Percentiles rank a stretch among this genome's conserved stretches.
Evolutionary conservation across 2,329 filamentous ascomycete species (phyloP).

Genomic region (Phyllosticta paracitricarpa): DNA sequence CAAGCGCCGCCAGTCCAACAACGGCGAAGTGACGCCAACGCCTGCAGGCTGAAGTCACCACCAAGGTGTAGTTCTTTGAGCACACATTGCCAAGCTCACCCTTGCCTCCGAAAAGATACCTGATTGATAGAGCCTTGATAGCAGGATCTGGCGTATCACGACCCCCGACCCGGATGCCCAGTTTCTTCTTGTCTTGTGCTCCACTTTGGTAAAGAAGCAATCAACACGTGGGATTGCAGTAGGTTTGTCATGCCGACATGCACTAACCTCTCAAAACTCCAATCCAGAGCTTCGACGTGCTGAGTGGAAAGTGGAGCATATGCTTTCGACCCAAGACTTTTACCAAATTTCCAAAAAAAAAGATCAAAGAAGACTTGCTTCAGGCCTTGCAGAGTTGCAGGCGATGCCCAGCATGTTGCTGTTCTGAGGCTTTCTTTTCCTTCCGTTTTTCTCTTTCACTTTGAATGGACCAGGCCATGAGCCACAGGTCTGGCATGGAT

Average conservation of each 20-base stretch:
- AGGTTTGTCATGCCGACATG: slow-evolving; percentile 4
- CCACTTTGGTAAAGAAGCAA: not conserved
- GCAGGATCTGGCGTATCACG: slow-evolving; percentile 1
- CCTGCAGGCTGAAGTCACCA: slow-evolving; percentile 9
- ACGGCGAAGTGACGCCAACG: slow-evolving; percentile 5
- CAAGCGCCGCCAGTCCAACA: slow-evolving; percentile 8
- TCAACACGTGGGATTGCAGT: not conserved
- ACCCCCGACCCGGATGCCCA: not conserved
- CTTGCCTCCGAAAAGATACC: slow-evolving; percentile 2
- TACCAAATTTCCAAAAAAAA: slow-evolving; percentile 1
- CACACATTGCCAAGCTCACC: not conserved
- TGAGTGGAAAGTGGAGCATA: not conserved
- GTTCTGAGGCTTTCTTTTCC: not conserved
- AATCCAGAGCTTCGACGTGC: not conserved
- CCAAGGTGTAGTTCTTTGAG: slow-evolving; percentile 9
- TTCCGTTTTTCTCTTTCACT: not conserved
- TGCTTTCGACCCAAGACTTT: slow-evolving; percentile 1
- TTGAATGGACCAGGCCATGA: not conserved
- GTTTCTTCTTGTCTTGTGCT: not conserved
- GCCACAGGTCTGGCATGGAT: not conserved
- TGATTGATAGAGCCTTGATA: slow-evolving; percentile 7
- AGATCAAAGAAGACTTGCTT: not conserved
- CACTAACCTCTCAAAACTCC: not conserved
- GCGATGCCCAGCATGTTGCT: not conserved
- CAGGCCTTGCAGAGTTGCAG: not conserved